Evolutionary conservation across 164 flowering plant genomes (phyloP).

Genomic region (Sedum album): DNA sequence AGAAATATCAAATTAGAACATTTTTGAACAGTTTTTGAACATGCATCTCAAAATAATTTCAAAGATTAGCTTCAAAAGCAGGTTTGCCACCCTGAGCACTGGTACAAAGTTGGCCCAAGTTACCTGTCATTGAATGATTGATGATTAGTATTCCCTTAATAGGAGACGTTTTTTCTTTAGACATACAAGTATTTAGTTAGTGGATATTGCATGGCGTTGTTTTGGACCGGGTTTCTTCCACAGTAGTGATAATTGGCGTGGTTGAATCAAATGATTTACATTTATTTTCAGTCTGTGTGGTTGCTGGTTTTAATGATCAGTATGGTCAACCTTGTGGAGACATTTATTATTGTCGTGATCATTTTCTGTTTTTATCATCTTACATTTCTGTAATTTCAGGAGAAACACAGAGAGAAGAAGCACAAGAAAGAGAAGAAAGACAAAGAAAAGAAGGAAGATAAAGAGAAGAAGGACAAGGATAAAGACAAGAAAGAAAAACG

Average conservation of each 20-base stretch:
- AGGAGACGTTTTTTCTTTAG: neutral
- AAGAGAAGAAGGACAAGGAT: conserved; percentile 38
- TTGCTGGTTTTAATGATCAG: neutral
- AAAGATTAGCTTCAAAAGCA: neutral
- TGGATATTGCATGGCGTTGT: neutral
- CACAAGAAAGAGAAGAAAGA: conserved; percentile 49
- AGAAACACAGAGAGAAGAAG: conserved; percentile 44
- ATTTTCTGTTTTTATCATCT: neutral
- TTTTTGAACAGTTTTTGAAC: neutral
- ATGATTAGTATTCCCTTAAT: neutral
- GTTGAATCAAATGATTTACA: neutral
- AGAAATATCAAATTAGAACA: neutral
- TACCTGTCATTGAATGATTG: neutral
- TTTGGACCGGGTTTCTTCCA: neutral
- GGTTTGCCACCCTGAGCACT: neutral
- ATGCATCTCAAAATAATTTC: neutral
- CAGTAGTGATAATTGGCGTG: neutral
- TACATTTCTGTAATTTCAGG: conserved; percentile 31
- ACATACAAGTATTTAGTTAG: neutral
- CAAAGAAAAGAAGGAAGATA: conserved; percentile 40
- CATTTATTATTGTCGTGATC: neutral
- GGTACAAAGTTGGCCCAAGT: neutral
- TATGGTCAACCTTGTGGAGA: neutral
- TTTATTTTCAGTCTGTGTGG: neutral
- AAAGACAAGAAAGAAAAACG: conserved; percentile 52